phyloP scores from a whole-genome alignment of 139 green algal genomes.

The Nannochloris sp. region DNA sequence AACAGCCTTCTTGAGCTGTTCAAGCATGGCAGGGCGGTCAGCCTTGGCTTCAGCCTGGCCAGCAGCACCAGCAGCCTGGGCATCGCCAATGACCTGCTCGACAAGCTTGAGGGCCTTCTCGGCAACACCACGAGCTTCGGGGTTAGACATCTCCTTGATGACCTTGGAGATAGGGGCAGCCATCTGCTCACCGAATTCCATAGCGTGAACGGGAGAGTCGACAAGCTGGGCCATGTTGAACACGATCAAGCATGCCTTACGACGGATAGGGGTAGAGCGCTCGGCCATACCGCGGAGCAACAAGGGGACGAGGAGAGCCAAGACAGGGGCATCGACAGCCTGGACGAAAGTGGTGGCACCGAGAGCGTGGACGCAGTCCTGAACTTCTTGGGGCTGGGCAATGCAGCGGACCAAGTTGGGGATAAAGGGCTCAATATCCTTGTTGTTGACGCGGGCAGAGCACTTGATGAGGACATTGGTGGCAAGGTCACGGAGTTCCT shows the following conservation, averaged over 20 bases:
- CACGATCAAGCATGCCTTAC: slow-evolving; percentile 78
- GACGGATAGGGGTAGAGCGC: slow-evolving; percentile 80
- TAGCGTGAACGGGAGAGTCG: slow-evolving; percentile 52
- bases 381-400: slow-evolving; percentile 55
- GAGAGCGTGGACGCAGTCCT: slow-evolving; percentile 88
- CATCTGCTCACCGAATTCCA: slow-evolving; percentile 79
- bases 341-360: slow-evolving; percentile 76
- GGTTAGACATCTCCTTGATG: slow-evolving; percentile 77
- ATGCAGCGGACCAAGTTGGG: slow-evolving; percentile 76
- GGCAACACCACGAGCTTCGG: slow-evolving; percentile 74
- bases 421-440: slow-evolving; percentile 83
- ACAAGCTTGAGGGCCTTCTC: slow-evolving; percentile 26
- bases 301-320: slow-evolving; percentile 85
- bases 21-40: slow-evolving; percentile 20
- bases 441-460: slow-evolving; percentile 65
- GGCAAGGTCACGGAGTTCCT: slow-evolving; percentile 44
- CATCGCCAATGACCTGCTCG: slow-evolving; percentile 16
- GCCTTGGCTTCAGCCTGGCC: slow-evolving; percentile 13
- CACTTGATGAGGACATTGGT: slow-evolving; percentile 31
- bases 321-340: slow-evolving; percentile 60
- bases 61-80: neutral
- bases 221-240: slow-evolving; percentile 90
- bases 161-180: slow-evolving; percentile 65
- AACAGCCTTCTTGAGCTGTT: neutral
- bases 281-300: slow-evolving; percentile 78